Conservation (phyloP, 345 rosid species). For the Theobroma cacao region DNA sequence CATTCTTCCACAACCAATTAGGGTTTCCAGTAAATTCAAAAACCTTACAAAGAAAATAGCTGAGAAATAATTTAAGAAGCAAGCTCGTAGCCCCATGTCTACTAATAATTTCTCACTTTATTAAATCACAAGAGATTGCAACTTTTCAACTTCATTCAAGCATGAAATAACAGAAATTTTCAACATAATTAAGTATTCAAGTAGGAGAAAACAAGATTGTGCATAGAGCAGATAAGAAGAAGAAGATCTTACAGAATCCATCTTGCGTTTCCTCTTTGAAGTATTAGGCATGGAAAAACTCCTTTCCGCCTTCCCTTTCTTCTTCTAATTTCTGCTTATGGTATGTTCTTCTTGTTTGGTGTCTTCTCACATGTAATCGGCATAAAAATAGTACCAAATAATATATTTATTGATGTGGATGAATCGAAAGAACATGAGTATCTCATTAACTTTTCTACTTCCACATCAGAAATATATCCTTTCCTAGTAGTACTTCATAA, state of each 20-base stretch:
- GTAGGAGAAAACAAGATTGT: neutral
- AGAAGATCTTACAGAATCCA: conserved; percentile 28
- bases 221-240: neutral
- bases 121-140: neutral
- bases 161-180: neutral
- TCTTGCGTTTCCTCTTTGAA: neutral
- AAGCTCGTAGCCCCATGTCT: neutral
- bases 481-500: conserved; percentile 4
- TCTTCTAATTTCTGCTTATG: conserved; percentile 4
- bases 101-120: neutral
- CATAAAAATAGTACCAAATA: conserved; percentile 1
- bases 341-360: neutral
- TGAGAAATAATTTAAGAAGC: neutral
- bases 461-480: conserved; percentile 12
- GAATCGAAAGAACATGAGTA: neutral
- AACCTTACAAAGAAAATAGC: neutral
- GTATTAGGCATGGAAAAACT: neutral
- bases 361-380: neutral
- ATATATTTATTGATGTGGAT: neutral
- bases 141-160: too few relatives aligned
- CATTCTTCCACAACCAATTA: conserved; percentile 9
- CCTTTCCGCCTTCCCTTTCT: neutral
- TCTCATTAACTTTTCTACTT: neutral
- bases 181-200: neutral
- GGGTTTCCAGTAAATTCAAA: conserved; percentile 16